Conservation (phyloP, 768 basidiomycete genomes). For the Podaxis rugospora region DNA sequence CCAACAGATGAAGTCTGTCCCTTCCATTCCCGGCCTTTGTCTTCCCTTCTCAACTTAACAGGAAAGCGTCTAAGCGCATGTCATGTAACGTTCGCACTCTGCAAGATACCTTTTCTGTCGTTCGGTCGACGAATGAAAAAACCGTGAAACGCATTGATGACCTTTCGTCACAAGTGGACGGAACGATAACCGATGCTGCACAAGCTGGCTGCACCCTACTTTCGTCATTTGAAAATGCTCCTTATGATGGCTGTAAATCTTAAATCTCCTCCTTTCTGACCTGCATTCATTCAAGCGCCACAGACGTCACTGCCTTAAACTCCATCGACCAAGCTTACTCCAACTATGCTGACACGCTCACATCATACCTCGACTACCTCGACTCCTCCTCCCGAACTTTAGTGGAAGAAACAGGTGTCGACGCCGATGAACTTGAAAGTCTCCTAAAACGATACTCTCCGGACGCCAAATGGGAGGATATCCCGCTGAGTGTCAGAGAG, state of each 20-base stretch:
- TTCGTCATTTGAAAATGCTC: neutral
- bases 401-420: neutral
- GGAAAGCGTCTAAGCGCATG: neutral
- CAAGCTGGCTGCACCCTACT: neutral
- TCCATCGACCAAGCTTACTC: neutral
- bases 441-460: slow-evolving; percentile 4
- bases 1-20: slow-evolving; percentile 24
- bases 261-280: neutral
- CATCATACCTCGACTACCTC: neutral
- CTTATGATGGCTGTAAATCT: neutral
- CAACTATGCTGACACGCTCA: neutral
- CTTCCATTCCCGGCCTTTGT: neutral
- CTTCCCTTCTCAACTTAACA: neutral
- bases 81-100: neutral
- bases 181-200: neutral
- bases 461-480: slow-evolving; percentile 4
- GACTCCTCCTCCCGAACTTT: neutral
- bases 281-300: neutral
- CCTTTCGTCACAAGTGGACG: slow-evolving; percentile 5
- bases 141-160: neutral
- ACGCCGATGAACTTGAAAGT: neutral
- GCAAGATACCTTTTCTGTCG: neutral
- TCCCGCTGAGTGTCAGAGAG: neutral
- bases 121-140: neutral
- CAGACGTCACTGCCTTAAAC: neutral